Evolutionary conservation across 1,139 yeast species (phyloP).

Genomic region (Kodamaea sp.): DNA sequence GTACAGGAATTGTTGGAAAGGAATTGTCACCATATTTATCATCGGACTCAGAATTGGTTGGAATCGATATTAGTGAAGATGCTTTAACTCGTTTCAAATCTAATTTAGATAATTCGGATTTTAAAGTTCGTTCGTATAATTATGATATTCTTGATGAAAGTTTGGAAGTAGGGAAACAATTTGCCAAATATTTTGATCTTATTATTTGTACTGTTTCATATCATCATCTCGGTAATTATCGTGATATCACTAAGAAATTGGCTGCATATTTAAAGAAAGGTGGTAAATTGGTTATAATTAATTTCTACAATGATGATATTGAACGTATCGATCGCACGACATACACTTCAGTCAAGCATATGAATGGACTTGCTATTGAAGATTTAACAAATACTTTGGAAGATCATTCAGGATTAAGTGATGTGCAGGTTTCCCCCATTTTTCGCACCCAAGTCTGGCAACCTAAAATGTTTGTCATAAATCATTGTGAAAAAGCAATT

Average conservation of each 20-base stretch:
- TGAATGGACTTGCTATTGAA: slow-evolving; percentile 32
- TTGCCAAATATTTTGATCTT: slow-evolving; percentile 27
- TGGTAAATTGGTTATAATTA: slow-evolving; percentile 36
- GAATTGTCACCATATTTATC: slow-evolving; percentile 28
- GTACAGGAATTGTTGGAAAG: slow-evolving; percentile 37
- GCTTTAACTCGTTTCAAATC: slow-evolving; percentile 25
- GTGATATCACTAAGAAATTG: slow-evolving; percentile 28
- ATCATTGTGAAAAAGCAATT: slow-evolving; percentile 20
- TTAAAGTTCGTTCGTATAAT: slow-evolving; percentile 14
- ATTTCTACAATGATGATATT: slow-evolving; percentile 35
- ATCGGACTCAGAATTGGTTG: slow-evolving; percentile 22
- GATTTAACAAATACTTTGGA: slow-evolving; percentile 22
- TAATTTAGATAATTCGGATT: slow-evolving; percentile 12
- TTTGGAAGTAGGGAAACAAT: slow-evolving; percentile 15
- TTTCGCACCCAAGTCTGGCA: slow-evolving; percentile 24
- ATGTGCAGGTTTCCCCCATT: slow-evolving; percentile 24
- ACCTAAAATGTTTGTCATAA: slow-evolving; percentile 19
- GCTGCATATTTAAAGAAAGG: slow-evolving; percentile 30
- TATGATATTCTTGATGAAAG: slow-evolving; percentile 30
- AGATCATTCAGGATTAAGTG: slow-evolving; percentile 20
- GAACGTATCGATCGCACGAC: slow-evolving; percentile 12
- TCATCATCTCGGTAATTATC: slow-evolving; percentile 38
- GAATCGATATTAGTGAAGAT: slow-evolving; percentile 35
- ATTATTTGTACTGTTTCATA: slow-evolving; percentile 37
- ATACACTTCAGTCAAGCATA: slow-evolving; percentile 27